phyloP scores from a whole-genome alignment of 2,329 filamentous ascomycete species.

The Talaromyces verruculosus region DNA sequence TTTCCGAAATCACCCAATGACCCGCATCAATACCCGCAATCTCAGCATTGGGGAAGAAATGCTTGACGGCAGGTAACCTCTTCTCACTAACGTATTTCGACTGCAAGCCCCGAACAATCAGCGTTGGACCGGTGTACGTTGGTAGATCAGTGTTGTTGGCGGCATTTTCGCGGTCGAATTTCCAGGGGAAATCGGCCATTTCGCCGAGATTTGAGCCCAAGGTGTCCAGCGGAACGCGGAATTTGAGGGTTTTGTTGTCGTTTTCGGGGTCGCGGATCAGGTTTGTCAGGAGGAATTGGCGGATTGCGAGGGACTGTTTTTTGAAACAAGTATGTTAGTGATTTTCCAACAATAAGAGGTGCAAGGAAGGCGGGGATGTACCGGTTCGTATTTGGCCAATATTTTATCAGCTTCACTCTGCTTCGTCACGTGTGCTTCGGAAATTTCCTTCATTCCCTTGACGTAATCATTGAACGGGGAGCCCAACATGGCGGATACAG shows the following conservation, averaged over 20 bases:
- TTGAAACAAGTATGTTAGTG: neutral
- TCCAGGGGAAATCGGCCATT: conserved; percentile 77
- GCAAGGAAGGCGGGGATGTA: conserved; percentile 30
- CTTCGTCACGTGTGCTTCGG: conserved; percentile 64
- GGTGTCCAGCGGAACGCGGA: conserved; percentile 74
- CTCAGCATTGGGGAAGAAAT: conserved; percentile 44
- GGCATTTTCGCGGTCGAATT: conserved; percentile 66
- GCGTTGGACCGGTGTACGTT: conserved; percentile 69
- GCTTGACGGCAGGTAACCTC: conserved; percentile 41
- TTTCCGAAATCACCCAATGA: conserved; percentile 49
- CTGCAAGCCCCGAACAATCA: conserved; percentile 63
- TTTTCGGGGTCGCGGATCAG: conserved; percentile 60
- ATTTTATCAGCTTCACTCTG: conserved; percentile 80
- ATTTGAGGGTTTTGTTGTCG: conserved; percentile 61
- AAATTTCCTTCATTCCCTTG: conserved; percentile 78
- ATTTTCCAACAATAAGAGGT: neutral
- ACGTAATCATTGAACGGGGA: conserved; percentile 78
- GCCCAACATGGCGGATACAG: conserved; percentile 73
- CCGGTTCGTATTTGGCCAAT: conserved; percentile 70
- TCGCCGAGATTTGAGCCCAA: conserved; percentile 67
- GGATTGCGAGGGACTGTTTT: conserved; percentile 65
- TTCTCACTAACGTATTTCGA: conserved; percentile 44
- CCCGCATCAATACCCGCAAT: conserved; percentile 44
- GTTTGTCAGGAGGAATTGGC: conserved; percentile 91
- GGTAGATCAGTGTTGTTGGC: conserved; percentile 35